Evolutionary conservation across 2,329 filamentous ascomycete species (phyloP), one percentile per base, ranked within the genome.

Genomic region (Penicillium sp.): DNA sequence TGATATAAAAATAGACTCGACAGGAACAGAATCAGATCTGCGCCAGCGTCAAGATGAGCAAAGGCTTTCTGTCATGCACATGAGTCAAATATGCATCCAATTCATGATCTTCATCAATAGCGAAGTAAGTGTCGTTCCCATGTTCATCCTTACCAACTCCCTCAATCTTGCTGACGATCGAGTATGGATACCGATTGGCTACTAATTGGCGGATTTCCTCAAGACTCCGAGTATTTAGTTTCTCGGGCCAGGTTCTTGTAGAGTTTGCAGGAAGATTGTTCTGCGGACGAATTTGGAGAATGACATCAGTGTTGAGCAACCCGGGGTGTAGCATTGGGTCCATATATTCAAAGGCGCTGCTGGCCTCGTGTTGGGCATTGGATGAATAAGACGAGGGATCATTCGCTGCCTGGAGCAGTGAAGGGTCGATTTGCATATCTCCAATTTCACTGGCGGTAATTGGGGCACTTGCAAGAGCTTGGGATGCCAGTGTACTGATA

Each of bases 61-160:
- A 80, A 14, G 79, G 79, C 66, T 84, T 85, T 67, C 77, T 73
- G 35, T 75, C 79, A 60, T 83, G 76, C 25, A 87, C 78, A 67
- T 89, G 87, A 45, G 81, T 79, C 61, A 94, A 72, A 72, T 92
- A 93, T 0, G 86, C 87, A 56, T 82, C 81, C 58, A 94, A 70
- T 73, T 93, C 89, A 58, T 85, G 83, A 63, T 92, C 87, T 40
- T 86, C 81, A 52, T 87, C 86, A 63, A 93, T 87, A 53, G 80
- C 75, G 65, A 89, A 82, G 15, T 77, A 77, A 43, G 89, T 77
- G 66, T 90, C 87, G 48, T 79, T 79, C 5, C 83, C 85, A 59
- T 79, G 79, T 14, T 75, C 79, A 64, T 84, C 80, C 65, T 82
- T 84, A 49, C 90, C 78, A 25, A 90, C 73, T 2, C 88, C 89